Base-by-base conservation (phyloP, 331 rosid species). In the Quercus lobata region DNA sequence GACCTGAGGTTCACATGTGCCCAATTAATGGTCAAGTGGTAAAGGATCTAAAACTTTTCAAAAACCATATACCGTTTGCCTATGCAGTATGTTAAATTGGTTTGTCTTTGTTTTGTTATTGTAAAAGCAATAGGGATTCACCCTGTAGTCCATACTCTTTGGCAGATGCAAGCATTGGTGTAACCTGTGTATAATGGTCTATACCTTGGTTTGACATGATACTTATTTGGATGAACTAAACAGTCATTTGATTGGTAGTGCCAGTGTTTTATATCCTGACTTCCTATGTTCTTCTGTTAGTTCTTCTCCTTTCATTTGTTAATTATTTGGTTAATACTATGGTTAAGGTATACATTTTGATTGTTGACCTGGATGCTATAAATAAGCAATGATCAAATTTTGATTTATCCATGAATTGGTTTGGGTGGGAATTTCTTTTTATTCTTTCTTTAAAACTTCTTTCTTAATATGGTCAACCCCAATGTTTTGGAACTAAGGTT, bases 261-360 rank as follows among this genome's bases (percentile, higher is more conserved):
- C 60, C 60, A 24, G 8, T 71, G 57, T 24, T 53, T 35, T 10
- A 6, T 21, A 53, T 21, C 29, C 71, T 77, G 46, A 1, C 17
- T 16, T 70, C n/a, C 25, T 58, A 46, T 29, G 46, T 18, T 16
- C 32, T 72, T 49, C 19, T 10, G 30, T 54, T 54, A 3, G 18
- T 15, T 41, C 1, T 76, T 52, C 58, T 65, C 7, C 25, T 49
- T 74, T 27, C 69, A 57, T 81, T 72, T 57, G 22, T 58, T 69
- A 24, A 12, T 55, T 73, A 69, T 60, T 6, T 25, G 57, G 74
- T 70, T 68, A 46, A 60, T 60, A 75, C 53, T 14, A 61, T 19
- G 11, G 37, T 63, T 71, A 18, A 65, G 76, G 80, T 35, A 54
- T 72, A 58, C 61, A 37, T 58, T 63, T 30, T 74, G 83, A 86